Base-by-base conservation (phyloP, 495 filamentous ascomycete genomes). In the Penicillium simplicissimum region DNA sequence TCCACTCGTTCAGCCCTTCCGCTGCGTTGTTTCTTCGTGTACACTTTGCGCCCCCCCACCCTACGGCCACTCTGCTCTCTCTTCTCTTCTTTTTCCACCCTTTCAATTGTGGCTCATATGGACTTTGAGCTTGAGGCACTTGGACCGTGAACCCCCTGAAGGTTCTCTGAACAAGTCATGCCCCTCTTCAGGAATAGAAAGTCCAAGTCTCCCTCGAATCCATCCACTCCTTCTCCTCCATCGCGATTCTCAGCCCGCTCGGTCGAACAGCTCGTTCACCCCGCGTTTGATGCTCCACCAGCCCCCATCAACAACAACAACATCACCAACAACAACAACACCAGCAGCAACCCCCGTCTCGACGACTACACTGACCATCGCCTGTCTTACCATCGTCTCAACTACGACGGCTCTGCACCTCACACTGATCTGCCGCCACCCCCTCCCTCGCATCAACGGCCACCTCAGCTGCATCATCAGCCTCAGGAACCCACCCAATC, bases 211-310 rank as follows among this genome's bases (percentile, higher is more conserved):
- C 55, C 66, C 17, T 55, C 62, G 9, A 57, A 57, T 65, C 65
- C 47, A 33, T 34, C 23, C 9, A 31, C 31, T 17, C 48, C 48
- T n/a, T 61, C 74, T 23, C 21, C 23, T 23, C 40, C 55, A 10
- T 60, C 65, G 42, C 67, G 62, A 35, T 64, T 61, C 60, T 38
- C 67, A 55, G 68, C 69, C 59, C 71, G 71, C 42, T 75, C 74
- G n/a, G 72, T 58, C 33, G 76, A 78, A 62, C 66, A 75, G 54
- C 69, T 76, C 35, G 61, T 57, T 38, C 65, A 43, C 43, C 67
- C 67, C 62, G 57, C 67, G 58, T 65, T 67, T 54, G 51, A 6
- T 17, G 49, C 64, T 70, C 63, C 60, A 59, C 60, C 58, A 25
- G 61, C 60, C 49, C 71, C 54, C 48, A 58, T 54, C 60, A 42